Evolutionary conservation across 495 filamentous ascomycete species (phyloP), one percentile per base, ranked within the genome.

Genomic region (Penicillium samsonianum): DNA sequence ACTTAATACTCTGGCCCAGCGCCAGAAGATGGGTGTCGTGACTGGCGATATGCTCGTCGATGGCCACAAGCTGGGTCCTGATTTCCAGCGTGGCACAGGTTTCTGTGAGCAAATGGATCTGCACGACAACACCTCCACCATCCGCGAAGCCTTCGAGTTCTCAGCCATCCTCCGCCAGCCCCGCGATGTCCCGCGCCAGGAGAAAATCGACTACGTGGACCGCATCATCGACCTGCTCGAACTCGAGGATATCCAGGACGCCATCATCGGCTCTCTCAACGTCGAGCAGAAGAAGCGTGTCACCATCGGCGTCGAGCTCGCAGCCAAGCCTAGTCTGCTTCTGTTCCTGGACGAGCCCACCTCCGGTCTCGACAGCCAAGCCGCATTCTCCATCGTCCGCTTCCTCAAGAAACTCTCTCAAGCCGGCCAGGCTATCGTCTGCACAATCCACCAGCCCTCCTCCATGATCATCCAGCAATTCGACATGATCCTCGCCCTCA

Each of bases 261-360:
- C 80, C 17, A 66, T 83, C 33, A 74, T 83, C 28, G 69, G 72
- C 7, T 81, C 76, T 38, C 70, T 83, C 37, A 90, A 80, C 55
- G 88, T 89, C 25, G 86, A 88, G 67, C 83, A 87, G 68, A 80
- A 82, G 64, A 88, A 88, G 68, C 81, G 86, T 31, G 78, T 96
- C 3, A 96, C 92, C 2, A 96, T 98, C 54, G 92, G 89, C 53
- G 93, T 98, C 5, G 93, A 98, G 67, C 74, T 98, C 2, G 92
- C 90, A 3, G 91, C 92, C 5, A 92, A 92, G 65, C 93, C 92
- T 0, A 86, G 83, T 22, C 77, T 92, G 0, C 75, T 95, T 25
- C 78, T 94, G 7, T 94, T 94, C 80, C 76, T 94, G 19, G 90
- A 94, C 61, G 89, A 93, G 63, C 89, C 89, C 1, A 90, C 88